Base-by-base conservation (phyloP, 768 basidiomycete species). In the Lentinula boryana region DNA sequence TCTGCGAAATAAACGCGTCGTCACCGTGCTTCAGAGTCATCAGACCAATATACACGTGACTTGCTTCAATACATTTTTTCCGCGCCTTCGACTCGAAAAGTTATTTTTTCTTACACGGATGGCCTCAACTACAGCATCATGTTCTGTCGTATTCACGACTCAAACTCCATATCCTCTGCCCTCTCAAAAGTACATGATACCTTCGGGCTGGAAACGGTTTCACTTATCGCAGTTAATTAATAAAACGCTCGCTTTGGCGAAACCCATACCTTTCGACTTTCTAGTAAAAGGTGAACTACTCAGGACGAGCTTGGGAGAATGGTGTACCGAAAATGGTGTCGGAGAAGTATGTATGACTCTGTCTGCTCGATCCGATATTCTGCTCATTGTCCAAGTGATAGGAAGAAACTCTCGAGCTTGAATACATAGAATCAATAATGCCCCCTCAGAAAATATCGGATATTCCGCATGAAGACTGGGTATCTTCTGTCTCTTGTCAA, bases 201-300 rank as follows among this genome's bases (percentile, higher is more conserved):
- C 97, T 1, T 79, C 86, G 1, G 76, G 83, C 71, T 98, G 95
- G 95, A 84, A 82, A 60, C 86, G 96, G n/a, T 98, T 91, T 72
- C 96, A 98, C 67, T 88, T 99, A 35, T 98, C 95, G 1, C 94
- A 98, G 63, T 87, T 98, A 46, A 86, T 99, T 61, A 99, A 99
- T 77, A 97, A 97, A 69, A 92, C 95, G 1, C 78, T 98, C 31
- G 80, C 83, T 27, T 83, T 89, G 16, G 71, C 80, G 0, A 84
- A 84, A 58, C 86, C 91, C 0, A 78, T 96, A 2, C 95, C 95
- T 0, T 98, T 98, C 70, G 95, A 99, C 72, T 98, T 98, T 72
- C 73, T 99, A 49, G 78, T 97, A 44, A 79, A 82, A 49, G 93
- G 93, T n/a, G 85, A 91, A 68, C 81, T 98, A 12, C 71, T 98